Conservation (phyloP, 2,329 filamentous ascomycete genomes). For the Ceratocystis huliohia region DNA sequence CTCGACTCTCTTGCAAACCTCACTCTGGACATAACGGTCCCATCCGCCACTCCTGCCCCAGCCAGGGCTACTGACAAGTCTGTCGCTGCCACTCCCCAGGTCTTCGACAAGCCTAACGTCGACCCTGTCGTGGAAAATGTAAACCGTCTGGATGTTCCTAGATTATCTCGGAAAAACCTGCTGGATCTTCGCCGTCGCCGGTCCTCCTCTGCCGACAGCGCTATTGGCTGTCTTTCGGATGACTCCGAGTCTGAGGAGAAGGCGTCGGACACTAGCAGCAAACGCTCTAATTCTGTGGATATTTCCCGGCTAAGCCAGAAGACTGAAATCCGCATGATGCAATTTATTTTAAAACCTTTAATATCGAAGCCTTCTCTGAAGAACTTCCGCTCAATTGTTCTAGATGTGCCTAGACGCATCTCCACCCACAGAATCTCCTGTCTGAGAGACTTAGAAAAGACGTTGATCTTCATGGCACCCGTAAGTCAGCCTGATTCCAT, state of each 20-base stretch:
- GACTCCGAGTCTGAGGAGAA: constrained; percentile 18
- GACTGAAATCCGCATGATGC: constrained; percentile 49
- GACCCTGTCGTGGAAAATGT: constrained; percentile 27
- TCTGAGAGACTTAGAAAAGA: constrained; percentile 89
- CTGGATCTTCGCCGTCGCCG: constrained; percentile 11
- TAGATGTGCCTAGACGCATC: constrained; percentile 67
- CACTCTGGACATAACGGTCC: neutral
- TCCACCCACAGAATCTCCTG: constrained; percentile 76
- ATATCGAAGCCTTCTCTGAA: constrained; percentile 60
- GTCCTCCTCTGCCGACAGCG: constrained; percentile 18
- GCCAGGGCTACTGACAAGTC: constrained; percentile 20
- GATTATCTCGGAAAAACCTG: constrained; percentile 22
- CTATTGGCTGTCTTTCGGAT: constrained; percentile 17
- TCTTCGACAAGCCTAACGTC: constrained; percentile 23
- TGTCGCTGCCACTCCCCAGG: neutral
- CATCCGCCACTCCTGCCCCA: constrained; percentile 22
- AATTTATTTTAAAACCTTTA: constrained; percentile 66
- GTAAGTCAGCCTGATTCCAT: constrained; percentile 61
- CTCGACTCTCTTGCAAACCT: constrained; percentile 43
- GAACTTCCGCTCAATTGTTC: constrained; percentile 67
- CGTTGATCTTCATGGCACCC: constrained; percentile 75
- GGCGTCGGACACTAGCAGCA: constrained; percentile 7
- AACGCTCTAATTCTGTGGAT: constrained; percentile 7
- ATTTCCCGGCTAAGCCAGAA: constrained; percentile 14
- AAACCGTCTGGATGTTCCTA: constrained; percentile 39